phyloP scores from a whole-genome alignment of 129 eudicot species.

The Ambrosia artemisiifolia region DNA sequence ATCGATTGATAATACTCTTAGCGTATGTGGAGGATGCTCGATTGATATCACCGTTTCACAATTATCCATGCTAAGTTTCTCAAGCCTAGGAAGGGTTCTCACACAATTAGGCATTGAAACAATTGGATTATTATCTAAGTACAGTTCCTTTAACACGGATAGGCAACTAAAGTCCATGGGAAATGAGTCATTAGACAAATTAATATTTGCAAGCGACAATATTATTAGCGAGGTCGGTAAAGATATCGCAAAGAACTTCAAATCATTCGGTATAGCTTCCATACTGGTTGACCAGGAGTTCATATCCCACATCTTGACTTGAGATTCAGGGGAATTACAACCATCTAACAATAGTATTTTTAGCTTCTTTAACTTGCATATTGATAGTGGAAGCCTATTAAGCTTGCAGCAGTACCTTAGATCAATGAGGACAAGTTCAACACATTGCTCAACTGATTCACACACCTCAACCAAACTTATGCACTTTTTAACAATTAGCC shows the following conservation, averaged over 20 bases:
- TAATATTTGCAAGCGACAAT: not conserved
- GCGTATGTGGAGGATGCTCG: slow-evolving; percentile 12
- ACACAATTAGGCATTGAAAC: slow-evolving; percentile 1
- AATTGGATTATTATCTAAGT: slow-evolving; percentile 5
- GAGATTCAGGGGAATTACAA: not conserved
- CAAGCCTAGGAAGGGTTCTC: slow-evolving; percentile 5
- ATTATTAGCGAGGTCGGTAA: not conserved
- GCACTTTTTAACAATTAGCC: not conserved
- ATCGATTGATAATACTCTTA: not conserved
- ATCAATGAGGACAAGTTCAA: no score
- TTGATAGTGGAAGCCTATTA: not conserved
- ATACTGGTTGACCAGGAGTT: not conserved
- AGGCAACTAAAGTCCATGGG: slow-evolving; percentile 7
- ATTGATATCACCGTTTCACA: not conserved
- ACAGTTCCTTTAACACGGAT: not conserved
- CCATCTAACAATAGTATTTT: not conserved
- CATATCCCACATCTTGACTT: not conserved
- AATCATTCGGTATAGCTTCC: not conserved
- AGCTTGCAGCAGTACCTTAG: not conserved
- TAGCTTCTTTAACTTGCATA: not conserved
- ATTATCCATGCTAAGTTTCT: not conserved
- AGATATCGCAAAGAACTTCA: not conserved
- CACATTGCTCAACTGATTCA: no score
- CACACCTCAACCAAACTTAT: not conserved
- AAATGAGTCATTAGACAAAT: not conserved